Evolutionary conservation across 1,284 basidiomycete species (phyloP), one percentile per base, ranked within the genome.

Genomic region (Rhizopogon parksii): DNA sequence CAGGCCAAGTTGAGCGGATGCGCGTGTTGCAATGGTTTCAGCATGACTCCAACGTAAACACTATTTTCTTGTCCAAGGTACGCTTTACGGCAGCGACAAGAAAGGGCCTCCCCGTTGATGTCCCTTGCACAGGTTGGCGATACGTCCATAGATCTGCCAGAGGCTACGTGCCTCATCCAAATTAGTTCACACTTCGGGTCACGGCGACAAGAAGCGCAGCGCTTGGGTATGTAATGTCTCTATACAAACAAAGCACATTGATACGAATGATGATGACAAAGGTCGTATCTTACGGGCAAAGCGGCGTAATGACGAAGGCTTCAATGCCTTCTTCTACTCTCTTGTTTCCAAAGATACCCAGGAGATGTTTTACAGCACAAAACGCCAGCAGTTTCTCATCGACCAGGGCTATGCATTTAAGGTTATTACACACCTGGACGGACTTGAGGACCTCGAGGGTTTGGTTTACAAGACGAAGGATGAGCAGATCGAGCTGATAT

Each of bases 141-240:
- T 69, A 99, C 96, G 30, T 98, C 95, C 38, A 99, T 99, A 68
- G 96, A 99, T 75, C 73, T 99, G 49, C 96, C 96, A 24, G 96
- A 99, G 73, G 96, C 96, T 46, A 99, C 96, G 6, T 99, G 96
- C 71, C 81, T 99, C 56, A 99, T 99, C 59, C 96, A 99, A 73
- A 98, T 99, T 59, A 97, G 94, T n/a, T 96, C 94, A 14, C 96
- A 99, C 71, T 99, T 99, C 70, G 96, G 96, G 21, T 98, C 95
- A 36, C 88, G 96, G 55, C 78, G 96, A 57, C 96, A 99, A 72
- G 96, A 99, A 71, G 96, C 96, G 4, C 96, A 99, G 68, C 80
- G 96, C 54, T 74, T 99, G 46, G 95, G 94, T 85, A 63, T 57
- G 76, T 67, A 49, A 39, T 46, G 14, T 45, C 49, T 52, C 27